Conservation (phyloP, 2,329 filamentous ascomycete species). For the Sphaerulina musiva region DNA sequence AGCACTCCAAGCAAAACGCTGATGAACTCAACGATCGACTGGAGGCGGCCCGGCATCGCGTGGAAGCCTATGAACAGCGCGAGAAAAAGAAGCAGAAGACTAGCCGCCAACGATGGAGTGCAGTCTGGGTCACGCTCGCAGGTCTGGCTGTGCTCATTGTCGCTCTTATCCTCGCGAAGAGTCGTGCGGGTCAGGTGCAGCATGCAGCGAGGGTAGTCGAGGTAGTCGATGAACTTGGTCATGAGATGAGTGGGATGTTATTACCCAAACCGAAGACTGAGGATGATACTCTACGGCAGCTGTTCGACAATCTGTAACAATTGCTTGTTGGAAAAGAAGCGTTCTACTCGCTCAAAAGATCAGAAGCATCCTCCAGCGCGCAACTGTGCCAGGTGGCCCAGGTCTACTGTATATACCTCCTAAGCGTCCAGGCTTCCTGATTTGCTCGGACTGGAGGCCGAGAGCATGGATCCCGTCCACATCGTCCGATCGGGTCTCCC, state of each 20-base stretch:
- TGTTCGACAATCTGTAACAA: conserved; percentile 29
- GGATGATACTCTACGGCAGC: conserved; percentile 26
- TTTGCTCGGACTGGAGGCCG: too few species aligned
- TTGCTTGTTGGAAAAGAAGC: background rate
- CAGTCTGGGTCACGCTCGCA: conserved; percentile 25
- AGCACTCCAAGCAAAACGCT: conserved; percentile 54
- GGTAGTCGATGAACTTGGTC: conserved; percentile 17
- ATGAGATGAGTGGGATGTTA: conserved; percentile 19
- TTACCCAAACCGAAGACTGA: conserved; percentile 19
- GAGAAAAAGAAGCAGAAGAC: conserved; percentile 64
- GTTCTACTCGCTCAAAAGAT: too few species aligned
- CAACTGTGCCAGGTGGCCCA: too few species aligned
- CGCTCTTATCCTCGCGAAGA: conserved; percentile 24
- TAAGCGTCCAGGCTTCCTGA: too few species aligned
- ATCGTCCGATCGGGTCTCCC: too few species aligned
- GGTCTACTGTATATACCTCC: too few species aligned
- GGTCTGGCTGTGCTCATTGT: conserved; percentile 23
- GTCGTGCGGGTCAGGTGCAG: conserved; percentile 23
- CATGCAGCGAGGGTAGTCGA: conserved; percentile 17
- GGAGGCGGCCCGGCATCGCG: conserved; percentile 55
- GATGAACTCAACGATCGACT: conserved; percentile 56
- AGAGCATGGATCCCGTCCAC: too few species aligned
- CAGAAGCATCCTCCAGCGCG: too few species aligned
- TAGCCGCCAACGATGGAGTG: conserved; percentile 35
- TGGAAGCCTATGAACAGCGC: conserved; percentile 61